Base-by-base conservation (phyloP, 2,329 filamentous ascomycete genomes). In the Exophiala calicioides region DNA sequence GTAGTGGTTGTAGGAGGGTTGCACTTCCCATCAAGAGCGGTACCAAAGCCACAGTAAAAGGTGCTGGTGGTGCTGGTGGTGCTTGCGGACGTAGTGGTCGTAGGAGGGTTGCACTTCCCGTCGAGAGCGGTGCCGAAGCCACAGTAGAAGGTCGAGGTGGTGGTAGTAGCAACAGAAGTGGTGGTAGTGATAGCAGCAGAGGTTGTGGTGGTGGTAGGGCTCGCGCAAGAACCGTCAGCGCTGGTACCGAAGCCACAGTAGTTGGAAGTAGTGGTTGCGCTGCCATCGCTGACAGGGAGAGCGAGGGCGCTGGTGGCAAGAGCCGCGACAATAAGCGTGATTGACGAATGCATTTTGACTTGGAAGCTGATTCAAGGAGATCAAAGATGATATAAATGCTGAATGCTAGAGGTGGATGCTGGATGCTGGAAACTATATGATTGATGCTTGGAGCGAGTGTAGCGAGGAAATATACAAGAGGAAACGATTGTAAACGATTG, bases 231-330 rank as follows among this genome's bases (percentile, higher is more conserved):
- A n/a, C 49, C 49, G 43, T 52, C 44, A 10, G 44, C 37, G 30
- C 42, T 43, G 24, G 44, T 49, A 24, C 50, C 50, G 24, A 24
- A 53, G 7, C 50, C 50, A 19, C 45, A 53, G 12, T 53, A 53
- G 37, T 49, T 19, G 24, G 44, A 44, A 30, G 36, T 46, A 27
- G 45, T 50, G 36, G 46, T 40, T 2, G 43, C 46, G n/a, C 34
- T 45, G n/a, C n/a, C n/a, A n/a, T n/a, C n/a, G 16, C 36, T 23
- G 3, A 39, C 8, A 12, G 48, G 48, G n/a, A 47, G 29, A 12
- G 44, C 48, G 3, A 47, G 27, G 15, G 44, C 34, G 33, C 43
- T 18, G 13, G 44, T 21, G 33, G 44, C 44, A 18, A 51, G 27
- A 16, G 48, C 34, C 26, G 43, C 39, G 18, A 47, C 4, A 35